Conservation (phyloP, 306 rosid genomes). For the Oxytropis ochrocephala region DNA sequence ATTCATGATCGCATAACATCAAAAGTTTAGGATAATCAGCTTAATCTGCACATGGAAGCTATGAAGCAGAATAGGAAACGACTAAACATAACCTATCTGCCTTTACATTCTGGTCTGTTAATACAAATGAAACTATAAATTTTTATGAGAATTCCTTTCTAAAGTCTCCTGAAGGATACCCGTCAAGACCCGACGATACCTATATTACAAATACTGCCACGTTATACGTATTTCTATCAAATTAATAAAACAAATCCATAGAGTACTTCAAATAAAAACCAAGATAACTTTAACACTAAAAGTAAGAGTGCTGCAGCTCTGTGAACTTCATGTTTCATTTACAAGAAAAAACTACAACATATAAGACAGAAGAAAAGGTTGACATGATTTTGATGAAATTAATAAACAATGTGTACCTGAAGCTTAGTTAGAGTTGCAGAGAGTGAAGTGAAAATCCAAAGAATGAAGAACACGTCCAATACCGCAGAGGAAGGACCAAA, state of each 20-base stretch:
- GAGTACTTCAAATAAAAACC: neutral
- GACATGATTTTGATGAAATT: constrained; percentile 7
- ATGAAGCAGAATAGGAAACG: neutral
- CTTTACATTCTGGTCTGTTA: neutral
- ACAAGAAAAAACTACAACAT: neutral
- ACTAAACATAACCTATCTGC: neutral
- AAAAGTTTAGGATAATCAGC: neutral
- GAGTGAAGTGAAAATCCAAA: constrained; percentile 94
- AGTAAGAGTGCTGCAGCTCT: neutral
- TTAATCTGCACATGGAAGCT: neutral
- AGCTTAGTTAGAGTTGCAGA: constrained; percentile 93
- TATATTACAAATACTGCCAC: neutral
- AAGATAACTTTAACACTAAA: neutral
- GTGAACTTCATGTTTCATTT: neutral
- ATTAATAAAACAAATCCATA: neutral
- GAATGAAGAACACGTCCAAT: constrained; percentile 94
- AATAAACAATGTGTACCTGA: constrained; percentile 57
- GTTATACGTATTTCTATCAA: neutral
- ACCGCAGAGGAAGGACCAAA: constrained; percentile 83
- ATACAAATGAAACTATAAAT: neutral
- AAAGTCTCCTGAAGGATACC: neutral
- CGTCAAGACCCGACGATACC: too few species aligned
- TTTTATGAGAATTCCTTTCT: neutral
- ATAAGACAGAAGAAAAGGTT: neutral
- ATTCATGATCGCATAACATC: neutral